These are phyloP conservation scores for Scheffersomyces insectosa DNA, from an alignment of 1,139 yeast species.

Conservation along the genomic window DNA sequence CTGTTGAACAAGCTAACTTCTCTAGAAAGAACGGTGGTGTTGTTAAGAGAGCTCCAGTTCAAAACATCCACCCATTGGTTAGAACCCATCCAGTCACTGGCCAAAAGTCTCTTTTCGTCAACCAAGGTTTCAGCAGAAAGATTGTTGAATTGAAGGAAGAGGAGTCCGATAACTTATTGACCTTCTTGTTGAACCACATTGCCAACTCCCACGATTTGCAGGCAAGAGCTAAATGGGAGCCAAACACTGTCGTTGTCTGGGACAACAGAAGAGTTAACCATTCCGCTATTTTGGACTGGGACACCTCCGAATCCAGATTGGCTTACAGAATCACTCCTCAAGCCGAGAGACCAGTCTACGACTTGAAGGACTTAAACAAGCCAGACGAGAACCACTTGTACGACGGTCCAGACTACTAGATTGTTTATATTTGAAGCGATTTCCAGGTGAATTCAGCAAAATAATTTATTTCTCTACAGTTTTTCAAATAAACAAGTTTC, in stretches of 20 bases:
- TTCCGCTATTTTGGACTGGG: slow-evolving; percentile 67
- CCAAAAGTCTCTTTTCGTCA: slow-evolving; percentile 58
- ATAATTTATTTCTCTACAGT: background rate
- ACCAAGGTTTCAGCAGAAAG: slow-evolving; percentile 60
- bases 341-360: slow-evolving; percentile 47
- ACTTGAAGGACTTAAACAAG: slow-evolving; percentile 16
- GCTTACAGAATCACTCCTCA: slow-evolving; percentile 69
- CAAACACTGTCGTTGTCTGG: slow-evolving; percentile 65
- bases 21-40: slow-evolving; percentile 56
- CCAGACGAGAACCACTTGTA: slow-evolving; percentile 9
- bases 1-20: slow-evolving; percentile 64
- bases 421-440: background rate
- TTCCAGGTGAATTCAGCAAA: background rate
- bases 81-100: slow-evolving; percentile 71
- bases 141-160: slow-evolving; percentile 66
- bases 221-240: slow-evolving; percentile 43
- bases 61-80: slow-evolving; percentile 63
- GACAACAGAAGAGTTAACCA: slow-evolving; percentile 69
- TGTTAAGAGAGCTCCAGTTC: slow-evolving; percentile 62
- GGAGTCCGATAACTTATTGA: slow-evolving; percentile 58
- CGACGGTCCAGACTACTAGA: slow-evolving; percentile 4
- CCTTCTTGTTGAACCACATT: slow-evolving; percentile 53
- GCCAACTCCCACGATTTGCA: slow-evolving; percentile 43
- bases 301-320: slow-evolving; percentile 53
- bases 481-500: background rate